Base-by-base conservation (phyloP, 352 stramenopile species). In the Phytophthora citrophthora region DNA sequence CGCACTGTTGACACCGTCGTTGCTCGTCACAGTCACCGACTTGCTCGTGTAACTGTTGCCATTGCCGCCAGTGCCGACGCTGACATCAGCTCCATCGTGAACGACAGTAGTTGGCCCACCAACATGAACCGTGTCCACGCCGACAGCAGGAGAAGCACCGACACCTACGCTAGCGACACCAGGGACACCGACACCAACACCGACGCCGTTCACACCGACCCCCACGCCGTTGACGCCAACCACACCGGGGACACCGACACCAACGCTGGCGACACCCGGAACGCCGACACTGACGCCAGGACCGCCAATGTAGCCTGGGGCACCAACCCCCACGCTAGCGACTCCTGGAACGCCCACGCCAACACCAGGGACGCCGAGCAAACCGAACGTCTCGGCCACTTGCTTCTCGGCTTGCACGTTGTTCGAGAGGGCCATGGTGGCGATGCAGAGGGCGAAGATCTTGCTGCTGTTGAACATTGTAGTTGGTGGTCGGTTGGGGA, bases 41-140 rank as follows among this genome's bases (percentile, higher is more conserved):
- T 58, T 58, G 51, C 51, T 58, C 39, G 51, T 47, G 34, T 56
- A 46, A 3, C 49, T n/a, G n/a, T n/a, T n/a, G n/a, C n/a, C 49
- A 7, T 56, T 36, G 47, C 29, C 47, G 9, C 51, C 51, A 11
- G 51, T 50, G 23, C 51, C 51, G 40, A 29, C 38, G 9, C 38
- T 13, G 4, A 41, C 51, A 12, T 58, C 38, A 18, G n/a, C 38
- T 34, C 48, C 48, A 43, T 55, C 48, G 32, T 55, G 20, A 36
- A 55, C 20, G 44, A 55, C 48, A 4, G 40, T 46, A 5, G 40
- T 46, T 29, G 40, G 40, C 1, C 16, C 40, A 4, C 38, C 38
- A 12, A 45, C 38, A 18, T 24, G 13, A 10, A 48, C 41, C 15
- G 7, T 12, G 12, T 48, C 41, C 7, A 48, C 41, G 26, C 26